phyloP scores from a whole-genome alignment of 148 eudicot species.

The Camellia granthamiana region DNA sequence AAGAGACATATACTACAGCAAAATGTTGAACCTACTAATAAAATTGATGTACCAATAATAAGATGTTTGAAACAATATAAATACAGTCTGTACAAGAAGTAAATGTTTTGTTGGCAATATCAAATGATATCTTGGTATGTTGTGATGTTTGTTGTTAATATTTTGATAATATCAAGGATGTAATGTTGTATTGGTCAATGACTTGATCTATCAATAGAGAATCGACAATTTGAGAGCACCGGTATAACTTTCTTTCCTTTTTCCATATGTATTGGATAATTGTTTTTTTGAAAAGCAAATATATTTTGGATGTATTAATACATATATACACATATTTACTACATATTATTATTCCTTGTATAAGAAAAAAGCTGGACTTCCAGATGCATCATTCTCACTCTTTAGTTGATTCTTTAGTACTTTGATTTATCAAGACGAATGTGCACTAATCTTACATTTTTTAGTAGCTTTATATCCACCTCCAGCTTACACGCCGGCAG shows the following conservation, averaged over 20 bases:
- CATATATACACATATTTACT: background rate
- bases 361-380: background rate
- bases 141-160: background rate
- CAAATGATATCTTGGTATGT: background rate
- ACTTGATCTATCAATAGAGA: no score
- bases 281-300: no score
- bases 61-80: background rate
- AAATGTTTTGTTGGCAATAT: background rate
- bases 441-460: slow-evolving; percentile 10
- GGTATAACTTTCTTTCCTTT: background rate
- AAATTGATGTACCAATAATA: background rate
- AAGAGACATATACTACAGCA: background rate
- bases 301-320: background rate
- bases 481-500: slow-evolving; percentile 58
- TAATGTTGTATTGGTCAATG: background rate
- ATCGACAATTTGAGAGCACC: no score
- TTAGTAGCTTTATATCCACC: slow-evolving; percentile 72
- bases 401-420: background rate
- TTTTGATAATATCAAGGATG: background rate
- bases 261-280: background rate
- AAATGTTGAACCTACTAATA: background rate
- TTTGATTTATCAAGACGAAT: background rate
- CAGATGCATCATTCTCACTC: slow-evolving; percentile 2
- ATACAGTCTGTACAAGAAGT: background rate
- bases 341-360: background rate